These are phyloP conservation scores for Pichia sp. DNA, from an alignment of 1,139 yeast species.

Conservation along the genomic window DNA sequence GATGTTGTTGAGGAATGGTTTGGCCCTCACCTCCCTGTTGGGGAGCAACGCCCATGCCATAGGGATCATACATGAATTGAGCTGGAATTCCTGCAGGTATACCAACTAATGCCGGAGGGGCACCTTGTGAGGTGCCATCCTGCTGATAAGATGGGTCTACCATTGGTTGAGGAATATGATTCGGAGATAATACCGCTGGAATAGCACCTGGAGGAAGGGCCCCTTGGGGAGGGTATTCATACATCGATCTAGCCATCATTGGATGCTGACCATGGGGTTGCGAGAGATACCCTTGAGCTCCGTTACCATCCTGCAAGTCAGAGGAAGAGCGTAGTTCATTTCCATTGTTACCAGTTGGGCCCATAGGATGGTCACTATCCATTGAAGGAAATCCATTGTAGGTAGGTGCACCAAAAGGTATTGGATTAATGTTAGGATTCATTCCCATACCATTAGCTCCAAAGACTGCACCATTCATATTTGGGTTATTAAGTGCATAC, in stretches of 20 bases:
- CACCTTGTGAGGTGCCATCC: slow-evolving; percentile 17
- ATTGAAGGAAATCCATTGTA: too few relatives aligned
- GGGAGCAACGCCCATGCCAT: slow-evolving; percentile 9
- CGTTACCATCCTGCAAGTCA: too few relatives aligned
- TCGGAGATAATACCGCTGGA: slow-evolving; percentile 5
- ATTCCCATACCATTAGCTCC: neutral
- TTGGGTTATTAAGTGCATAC: neutral
- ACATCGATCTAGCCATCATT: slow-evolving; percentile 17
- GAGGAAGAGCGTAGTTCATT: too few relatives aligned
- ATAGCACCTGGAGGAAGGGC: too few relatives aligned
- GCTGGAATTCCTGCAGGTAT: slow-evolving; percentile 24
- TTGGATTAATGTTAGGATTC: slow-evolving; percentile 1
- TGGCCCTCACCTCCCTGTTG: slow-evolving; percentile 2
- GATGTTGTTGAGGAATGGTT: slow-evolving; percentile 12
- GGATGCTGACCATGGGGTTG: slow-evolving; percentile 21
- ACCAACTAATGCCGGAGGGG: slow-evolving; percentile 20
- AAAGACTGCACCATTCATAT: neutral
- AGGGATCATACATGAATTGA: slow-evolving; percentile 27
- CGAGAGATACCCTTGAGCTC: too few relatives aligned
- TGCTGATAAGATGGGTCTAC: slow-evolving; percentile 13
- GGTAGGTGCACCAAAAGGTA: too few relatives aligned
- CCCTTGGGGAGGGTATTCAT: slow-evolving; percentile 13
- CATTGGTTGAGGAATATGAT: slow-evolving; percentile 13
- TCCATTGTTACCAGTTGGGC: too few relatives aligned
- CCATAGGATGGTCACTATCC: too few relatives aligned